These are phyloP conservation scores for Berkeleyomyces basicola DNA, from an alignment of 2,329 filamentous ascomycete genomes.

Conservation along the genomic window DNA sequence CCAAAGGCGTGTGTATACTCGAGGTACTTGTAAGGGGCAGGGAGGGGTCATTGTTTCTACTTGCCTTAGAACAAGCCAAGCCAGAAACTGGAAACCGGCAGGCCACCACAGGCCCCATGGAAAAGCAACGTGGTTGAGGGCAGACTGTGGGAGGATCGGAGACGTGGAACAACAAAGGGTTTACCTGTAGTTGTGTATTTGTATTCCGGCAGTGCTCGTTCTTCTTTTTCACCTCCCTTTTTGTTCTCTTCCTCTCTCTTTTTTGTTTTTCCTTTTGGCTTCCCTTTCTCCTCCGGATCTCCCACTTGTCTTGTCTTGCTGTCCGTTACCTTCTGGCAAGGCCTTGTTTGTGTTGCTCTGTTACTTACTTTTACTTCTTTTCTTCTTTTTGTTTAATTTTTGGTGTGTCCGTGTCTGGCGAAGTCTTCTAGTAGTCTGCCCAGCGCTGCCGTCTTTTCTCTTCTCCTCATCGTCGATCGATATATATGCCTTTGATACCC, in stretches of 20 bases:
- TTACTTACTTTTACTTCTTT: background rate
- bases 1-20: background rate
- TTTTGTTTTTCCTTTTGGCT: background rate
- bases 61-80: background rate
- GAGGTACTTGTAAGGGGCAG: background rate
- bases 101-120: background rate
- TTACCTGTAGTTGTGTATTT: background rate
- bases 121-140: background rate
- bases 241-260: background rate
- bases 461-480: background rate
- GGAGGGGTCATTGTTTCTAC: background rate
- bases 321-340: conserved; percentile 3
- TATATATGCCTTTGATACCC: conserved; percentile 1
- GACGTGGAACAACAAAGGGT: background rate
- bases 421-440: background rate
- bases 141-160: background rate
- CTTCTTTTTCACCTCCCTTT: background rate
- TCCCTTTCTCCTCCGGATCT: background rate
- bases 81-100: background rate
- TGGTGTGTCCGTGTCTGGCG: background rate
- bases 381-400: background rate
- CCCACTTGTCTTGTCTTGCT: background rate
- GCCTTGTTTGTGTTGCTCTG: background rate
- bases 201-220: background rate
- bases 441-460: background rate